Conservation (phyloP, 176 grass and related monocot species). For the Tuctoria greenei region DNA sequence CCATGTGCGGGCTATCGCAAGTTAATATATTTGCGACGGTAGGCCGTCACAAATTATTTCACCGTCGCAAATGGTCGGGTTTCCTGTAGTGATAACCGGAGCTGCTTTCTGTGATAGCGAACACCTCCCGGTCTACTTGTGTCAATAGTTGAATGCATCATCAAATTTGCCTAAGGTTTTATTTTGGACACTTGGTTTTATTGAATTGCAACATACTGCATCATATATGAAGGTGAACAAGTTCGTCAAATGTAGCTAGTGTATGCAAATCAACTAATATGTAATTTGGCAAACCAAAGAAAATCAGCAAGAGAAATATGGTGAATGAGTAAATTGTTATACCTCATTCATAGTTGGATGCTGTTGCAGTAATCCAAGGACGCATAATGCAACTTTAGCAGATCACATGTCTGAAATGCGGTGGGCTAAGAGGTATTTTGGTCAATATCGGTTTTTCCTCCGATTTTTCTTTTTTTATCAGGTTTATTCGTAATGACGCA, state of each 20-base stretch:
- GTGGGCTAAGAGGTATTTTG: no score
- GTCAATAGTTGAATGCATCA: constrained; percentile 3
- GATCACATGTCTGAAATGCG: no score
- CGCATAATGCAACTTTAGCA: no score
- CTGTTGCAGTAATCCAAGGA: no score
- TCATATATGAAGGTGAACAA: not conserved
- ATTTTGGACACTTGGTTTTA: not conserved
- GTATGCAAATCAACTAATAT: not conserved
- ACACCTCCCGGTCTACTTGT: constrained; percentile 12
- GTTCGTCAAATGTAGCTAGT: not conserved
- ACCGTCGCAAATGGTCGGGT: no score
- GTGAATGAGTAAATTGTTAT: not conserved
- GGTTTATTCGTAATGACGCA: no score
- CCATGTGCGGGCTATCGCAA: no score
- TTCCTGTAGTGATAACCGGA: no score
- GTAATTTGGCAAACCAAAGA: not conserved
- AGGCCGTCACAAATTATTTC: no score
- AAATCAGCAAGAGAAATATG: not conserved
- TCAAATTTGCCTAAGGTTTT: not conserved
- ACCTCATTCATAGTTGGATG: constrained; percentile 50
- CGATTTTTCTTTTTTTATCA: no score
- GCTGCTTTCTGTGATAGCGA: not conserved
- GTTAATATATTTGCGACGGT: no score
- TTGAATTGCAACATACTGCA: not conserved
- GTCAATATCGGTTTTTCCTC: no score